These are phyloP conservation scores for Stentor roeselii DNA, from an alignment of 73 alveolate species.

Conservation along the genomic window DNA sequence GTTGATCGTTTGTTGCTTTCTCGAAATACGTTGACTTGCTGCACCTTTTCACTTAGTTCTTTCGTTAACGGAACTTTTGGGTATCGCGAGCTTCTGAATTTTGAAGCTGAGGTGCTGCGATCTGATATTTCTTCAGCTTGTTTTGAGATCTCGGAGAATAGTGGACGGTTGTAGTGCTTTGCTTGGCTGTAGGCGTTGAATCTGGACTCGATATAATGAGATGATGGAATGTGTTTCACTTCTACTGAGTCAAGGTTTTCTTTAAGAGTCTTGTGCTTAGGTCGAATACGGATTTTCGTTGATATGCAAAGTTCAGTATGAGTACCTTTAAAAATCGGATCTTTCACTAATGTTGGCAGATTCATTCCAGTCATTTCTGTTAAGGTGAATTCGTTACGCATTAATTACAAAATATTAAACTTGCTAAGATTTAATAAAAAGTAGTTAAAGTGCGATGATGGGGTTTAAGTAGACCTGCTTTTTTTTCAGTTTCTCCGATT, in stretches of 20 bases:
- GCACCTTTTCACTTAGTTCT: not conserved
- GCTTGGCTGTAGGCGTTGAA: not conserved
- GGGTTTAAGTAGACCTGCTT: constrained; percentile 35
- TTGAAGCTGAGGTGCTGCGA: not conserved
- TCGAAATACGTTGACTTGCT: not conserved
- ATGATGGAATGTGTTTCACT: not conserved
- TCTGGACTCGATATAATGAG: not conserved
- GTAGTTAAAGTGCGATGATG: constrained; percentile 79
- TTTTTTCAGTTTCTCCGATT: constrained; percentile 77
- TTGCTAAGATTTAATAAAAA: constrained; percentile 61
- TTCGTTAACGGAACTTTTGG: not conserved
- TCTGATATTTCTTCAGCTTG: not conserved
- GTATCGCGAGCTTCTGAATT: not conserved
- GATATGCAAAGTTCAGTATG: too few species aligned
- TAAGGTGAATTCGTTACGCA: not conserved
- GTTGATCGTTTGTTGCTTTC: not conserved
- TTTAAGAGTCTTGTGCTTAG: too few species aligned
- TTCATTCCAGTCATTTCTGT: not conserved
- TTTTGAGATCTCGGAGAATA: not conserved
- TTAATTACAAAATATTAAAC: too few species aligned
- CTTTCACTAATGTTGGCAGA: not conserved
- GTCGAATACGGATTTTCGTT: not conserved
- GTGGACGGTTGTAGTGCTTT: not conserved
- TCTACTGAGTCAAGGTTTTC: not conserved
- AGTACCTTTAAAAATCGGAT: too few species aligned